Conservation (phyloP, 352 stramenopile species). For the Globisporangium paddicum region DNA sequence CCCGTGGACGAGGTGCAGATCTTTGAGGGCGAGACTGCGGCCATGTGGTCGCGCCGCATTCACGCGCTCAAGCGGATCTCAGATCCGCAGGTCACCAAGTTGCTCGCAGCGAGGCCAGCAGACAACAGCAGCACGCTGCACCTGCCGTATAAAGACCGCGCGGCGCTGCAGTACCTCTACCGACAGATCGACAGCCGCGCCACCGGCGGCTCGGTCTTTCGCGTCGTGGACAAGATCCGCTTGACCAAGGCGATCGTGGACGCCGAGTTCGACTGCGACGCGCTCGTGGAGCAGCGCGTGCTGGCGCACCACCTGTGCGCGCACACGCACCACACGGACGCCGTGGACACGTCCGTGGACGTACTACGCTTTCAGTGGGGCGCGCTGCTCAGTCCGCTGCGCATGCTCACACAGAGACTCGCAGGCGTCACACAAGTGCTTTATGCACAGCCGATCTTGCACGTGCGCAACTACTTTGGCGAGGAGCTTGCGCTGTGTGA, state of each 20-base stretch:
- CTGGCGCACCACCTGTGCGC: constrained; percentile 50
- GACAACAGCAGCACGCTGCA: constrained; percentile 12
- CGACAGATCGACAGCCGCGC: constrained; percentile 48
- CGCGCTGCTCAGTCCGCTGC: constrained; percentile 22
- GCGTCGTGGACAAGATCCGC: constrained; percentile 70
- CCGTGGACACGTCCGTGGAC: constrained; percentile 67
- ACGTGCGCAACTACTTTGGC: constrained; percentile 79
- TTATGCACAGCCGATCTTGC: constrained; percentile 36
- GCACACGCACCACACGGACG: constrained; percentile 52
- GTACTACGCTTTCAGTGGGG: constrained; percentile 55
- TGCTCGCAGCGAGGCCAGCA: constrained; percentile 6
- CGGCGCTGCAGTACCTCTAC: constrained; percentile 64
- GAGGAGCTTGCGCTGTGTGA: constrained; percentile 75
- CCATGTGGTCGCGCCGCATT: constrained; percentile 67
- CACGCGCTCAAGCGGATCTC: constrained; percentile 40
- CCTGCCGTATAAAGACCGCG: constrained; percentile 44
- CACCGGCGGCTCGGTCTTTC: constrained; percentile 44
- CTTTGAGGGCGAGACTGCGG: constrained; percentile 47
- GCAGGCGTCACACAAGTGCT: constrained; percentile 16
- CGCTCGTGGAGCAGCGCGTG: constrained; percentile 41
- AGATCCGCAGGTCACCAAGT: constrained; percentile 20
- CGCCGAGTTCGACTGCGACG: constrained; percentile 66
- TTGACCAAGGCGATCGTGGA: constrained; percentile 71
- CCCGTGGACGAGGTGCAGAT: constrained; percentile 53
- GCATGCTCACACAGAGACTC: constrained; percentile 16